Evolutionary conservation across 345 rosid species (phyloP).

Genomic region (Brassica rapa): DNA sequence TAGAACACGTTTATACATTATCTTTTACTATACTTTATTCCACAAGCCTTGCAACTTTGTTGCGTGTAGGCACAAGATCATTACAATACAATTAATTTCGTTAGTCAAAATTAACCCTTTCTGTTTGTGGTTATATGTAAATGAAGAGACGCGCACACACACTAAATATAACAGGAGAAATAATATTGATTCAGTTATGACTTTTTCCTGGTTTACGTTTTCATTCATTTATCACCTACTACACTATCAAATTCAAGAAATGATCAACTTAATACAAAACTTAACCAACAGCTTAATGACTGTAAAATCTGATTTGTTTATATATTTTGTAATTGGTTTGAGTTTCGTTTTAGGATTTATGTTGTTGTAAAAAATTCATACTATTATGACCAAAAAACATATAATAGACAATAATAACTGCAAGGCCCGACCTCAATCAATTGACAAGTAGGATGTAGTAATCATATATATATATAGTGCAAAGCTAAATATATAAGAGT

Average conservation of each 20-base stretch:
- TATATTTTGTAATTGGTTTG: background rate
- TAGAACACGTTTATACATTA: background rate
- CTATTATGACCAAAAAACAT: background rate
- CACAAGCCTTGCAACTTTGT: background rate
- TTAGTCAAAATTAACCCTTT: background rate
- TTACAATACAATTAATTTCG: background rate
- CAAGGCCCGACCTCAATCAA: slow-evolving; percentile 7
- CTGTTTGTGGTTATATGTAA: slow-evolving; percentile 10
- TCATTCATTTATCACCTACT: background rate
- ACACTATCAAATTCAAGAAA: slow-evolving; percentile 12
- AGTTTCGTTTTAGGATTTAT: background rate
- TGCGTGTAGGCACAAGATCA: slow-evolving; percentile 1
- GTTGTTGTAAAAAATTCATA: background rate
- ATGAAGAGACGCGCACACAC: background rate
- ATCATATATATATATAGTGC: background rate
- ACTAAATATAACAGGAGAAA: background rate
- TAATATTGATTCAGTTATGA: slow-evolving; percentile 9
- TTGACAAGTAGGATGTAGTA: slow-evolving; percentile 15
- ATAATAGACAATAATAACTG: background rate
- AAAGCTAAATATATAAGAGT: background rate
- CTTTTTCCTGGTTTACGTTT: slow-evolving; percentile 22
- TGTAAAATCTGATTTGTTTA: background rate
- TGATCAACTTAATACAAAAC: background rate
- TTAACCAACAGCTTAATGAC: background rate
- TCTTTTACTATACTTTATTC: background rate